These are phyloP conservation scores for Rhynchospora pubera DNA, from an alignment of 176 grass and related monocot species.

Conservation along the genomic window DNA sequence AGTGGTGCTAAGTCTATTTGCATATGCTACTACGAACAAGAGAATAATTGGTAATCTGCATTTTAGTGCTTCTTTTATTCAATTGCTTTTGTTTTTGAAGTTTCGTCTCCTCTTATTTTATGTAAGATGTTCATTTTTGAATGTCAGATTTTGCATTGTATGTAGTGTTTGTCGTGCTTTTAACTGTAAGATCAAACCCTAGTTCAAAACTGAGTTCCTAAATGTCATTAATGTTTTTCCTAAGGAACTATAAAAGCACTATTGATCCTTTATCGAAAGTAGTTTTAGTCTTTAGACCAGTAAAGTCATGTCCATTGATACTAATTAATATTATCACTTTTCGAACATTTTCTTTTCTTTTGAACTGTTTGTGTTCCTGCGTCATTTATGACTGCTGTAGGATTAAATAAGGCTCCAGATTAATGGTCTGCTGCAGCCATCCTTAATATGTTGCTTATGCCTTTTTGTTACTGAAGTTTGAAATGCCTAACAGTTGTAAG, in stretches of 20 bases:
- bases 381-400: background rate
- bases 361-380: background rate
- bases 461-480: background rate
- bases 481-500: background rate
- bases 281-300: background rate
- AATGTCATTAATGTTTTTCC: background rate
- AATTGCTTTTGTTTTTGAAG: slow-evolving; percentile 4
- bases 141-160: background rate
- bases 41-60: slow-evolving; percentile 83
- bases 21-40: slow-evolving; percentile 94
- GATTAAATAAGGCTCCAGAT: background rate
- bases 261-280: background rate
- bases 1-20: slow-evolving; percentile 97
- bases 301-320: background rate
- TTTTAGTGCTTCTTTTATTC: background rate
- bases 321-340: background rate
- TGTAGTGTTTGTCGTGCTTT: background rate
- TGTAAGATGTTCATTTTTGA: background rate
- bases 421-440: background rate
- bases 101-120: background rate
- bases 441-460: slow-evolving; percentile 1
- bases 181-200: background rate
- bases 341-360: background rate
- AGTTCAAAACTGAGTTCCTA: background rate
- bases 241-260: background rate